Base-by-base conservation (phyloP, 2,329 filamentous ascomycete species). In the Claviceps africana region DNA sequence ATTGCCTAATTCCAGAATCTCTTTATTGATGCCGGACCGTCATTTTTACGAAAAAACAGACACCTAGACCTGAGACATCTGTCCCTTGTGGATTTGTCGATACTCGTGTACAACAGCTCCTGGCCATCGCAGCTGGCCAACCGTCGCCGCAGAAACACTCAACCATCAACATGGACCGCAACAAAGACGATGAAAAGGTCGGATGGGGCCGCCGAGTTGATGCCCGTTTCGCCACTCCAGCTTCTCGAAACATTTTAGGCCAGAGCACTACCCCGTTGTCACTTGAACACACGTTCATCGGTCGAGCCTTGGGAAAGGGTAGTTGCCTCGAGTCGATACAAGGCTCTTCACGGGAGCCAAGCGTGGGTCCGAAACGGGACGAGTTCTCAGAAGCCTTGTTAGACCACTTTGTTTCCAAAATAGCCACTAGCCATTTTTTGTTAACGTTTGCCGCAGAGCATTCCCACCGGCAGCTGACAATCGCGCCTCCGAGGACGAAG, bases 91-190 rank as follows among this genome's bases (percentile, higher is more conserved):
- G 63, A 21, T 60, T 64, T 37, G 63, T 66, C 22, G 51, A 58
- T 25, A 55, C 61, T 30, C 64, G 64, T 37, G 61, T 65, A 48
- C 61, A 59, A 40, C 60, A 61, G 35, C 57, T 67, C 33, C 58
- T 57, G 22, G 60, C 55, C 3, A 56, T 63, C 2, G 57, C 55
- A 13, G 48, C 47, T 7, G 55, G 56, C 37, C 47, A 57, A 33
- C 33, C 57, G 37, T 30, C 17, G 28, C 8, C 30, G 6, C 44
- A 39, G 21, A 51, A 22, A 44, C 19, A 37, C 15, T 11, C 25
- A 21, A 19, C n/a, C n/a, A 22, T 46, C 30, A 47, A 19, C 17
- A 53, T 57, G 52, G 56, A 55, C 13, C 56, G 31, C 13, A 45
- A 59, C 44, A 57, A 57, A n/a, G 59, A 60, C 44, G 63, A 55